Conservation (phyloP, 202 grass and related monocot genomes). For the Panicum virgatum region DNA sequence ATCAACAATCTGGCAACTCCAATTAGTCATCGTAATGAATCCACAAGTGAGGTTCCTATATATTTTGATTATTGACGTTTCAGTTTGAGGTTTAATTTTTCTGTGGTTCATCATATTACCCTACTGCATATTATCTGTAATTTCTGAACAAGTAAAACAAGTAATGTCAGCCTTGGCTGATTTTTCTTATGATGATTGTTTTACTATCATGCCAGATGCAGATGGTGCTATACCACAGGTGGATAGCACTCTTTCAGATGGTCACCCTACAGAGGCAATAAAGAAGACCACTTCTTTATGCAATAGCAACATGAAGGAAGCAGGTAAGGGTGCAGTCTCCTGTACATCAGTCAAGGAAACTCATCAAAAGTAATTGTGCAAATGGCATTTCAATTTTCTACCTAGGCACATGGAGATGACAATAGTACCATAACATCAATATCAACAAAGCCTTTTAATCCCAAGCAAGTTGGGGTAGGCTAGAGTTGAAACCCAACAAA, state of each 20-base stretch:
- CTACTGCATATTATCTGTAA: slow-evolving; percentile 4
- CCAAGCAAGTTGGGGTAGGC: too few relatives aligned
- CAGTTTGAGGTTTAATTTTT: slow-evolving; percentile 2
- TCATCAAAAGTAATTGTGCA: neutral
- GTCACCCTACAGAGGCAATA: slow-evolving; percentile 31
- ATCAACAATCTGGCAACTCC: slow-evolving; percentile 70
- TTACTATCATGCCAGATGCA: slow-evolving; percentile 39
- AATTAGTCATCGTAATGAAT: slow-evolving; percentile 24
- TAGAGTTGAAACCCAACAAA: too few relatives aligned
- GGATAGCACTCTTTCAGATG: slow-evolving; percentile 31
- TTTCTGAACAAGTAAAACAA: neutral
- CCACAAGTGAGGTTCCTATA: slow-evolving; percentile 44
- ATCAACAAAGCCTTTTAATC: too few relatives aligned
- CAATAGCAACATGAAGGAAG: slow-evolving; percentile 46
- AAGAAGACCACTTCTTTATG: slow-evolving; percentile 37
- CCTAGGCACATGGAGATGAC: neutral
- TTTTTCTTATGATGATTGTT: slow-evolving; percentile 29
- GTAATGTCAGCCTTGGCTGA: neutral
- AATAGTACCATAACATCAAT: too few relatives aligned
- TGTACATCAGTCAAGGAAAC: slow-evolving; percentile 16
- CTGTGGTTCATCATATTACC: slow-evolving; percentile 7
- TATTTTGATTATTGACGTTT: neutral
- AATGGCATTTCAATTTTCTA: slow-evolving; percentile 4
- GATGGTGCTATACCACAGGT: slow-evolving; percentile 42
- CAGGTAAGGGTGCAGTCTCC: slow-evolving; percentile 44